These are phyloP conservation scores for Endoconidiophora polonica DNA, from an alignment of 2,329 filamentous ascomycete genomes.

Conservation along the genomic window DNA sequence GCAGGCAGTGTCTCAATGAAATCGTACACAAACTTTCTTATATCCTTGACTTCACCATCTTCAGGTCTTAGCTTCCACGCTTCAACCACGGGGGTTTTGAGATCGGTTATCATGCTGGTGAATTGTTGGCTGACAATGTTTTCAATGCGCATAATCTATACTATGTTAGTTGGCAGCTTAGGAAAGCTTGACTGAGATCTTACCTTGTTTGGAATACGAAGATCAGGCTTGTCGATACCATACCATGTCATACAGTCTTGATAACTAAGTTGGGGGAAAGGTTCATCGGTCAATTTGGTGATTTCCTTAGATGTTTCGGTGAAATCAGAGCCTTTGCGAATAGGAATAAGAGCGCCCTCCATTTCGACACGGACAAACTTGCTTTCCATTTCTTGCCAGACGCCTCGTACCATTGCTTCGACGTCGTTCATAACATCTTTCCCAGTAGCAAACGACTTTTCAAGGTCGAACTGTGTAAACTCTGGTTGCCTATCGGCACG, in stretches of 20 bases:
- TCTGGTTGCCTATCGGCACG: conserved; percentile 88
- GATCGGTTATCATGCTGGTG: conserved; percentile 54
- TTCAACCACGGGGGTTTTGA: conserved; percentile 57
- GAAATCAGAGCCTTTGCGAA: conserved; percentile 14
- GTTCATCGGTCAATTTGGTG: conserved; percentile 17
- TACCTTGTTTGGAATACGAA: conserved; percentile 55
- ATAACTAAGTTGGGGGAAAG: conserved; percentile 51
- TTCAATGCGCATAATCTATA: conserved; percentile 49
- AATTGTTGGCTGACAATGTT: conserved; percentile 47
- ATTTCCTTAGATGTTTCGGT: conserved; percentile 2
- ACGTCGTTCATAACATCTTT: conserved; percentile 47
- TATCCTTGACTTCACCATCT: conserved; percentile 31
- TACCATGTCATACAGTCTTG: conserved; percentile 61
- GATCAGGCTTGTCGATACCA: conserved; percentile 84
- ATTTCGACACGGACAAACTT: conserved; percentile 21
- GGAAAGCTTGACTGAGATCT: conserved; percentile 14
- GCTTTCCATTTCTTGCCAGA: conserved; percentile 36
- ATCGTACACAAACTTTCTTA: conserved; percentile 42
- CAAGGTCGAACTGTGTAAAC: conserved; percentile 91
- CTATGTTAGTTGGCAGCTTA: conserved; percentile 7
- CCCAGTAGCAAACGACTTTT: conserved; percentile 72
- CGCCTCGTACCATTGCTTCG: conserved; percentile 33
- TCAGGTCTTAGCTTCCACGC: conserved; percentile 50
- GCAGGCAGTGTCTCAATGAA: conserved; percentile 53
- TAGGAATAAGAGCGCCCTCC: conserved; percentile 19